Percentiles rank a stretch among this genome's conserved stretches.
These are phyloP conservation scores for Melampsora larici-populina DNA, from an alignment of 1,284 basidiomycete genomes.

Conservation along the genomic window DNA sequence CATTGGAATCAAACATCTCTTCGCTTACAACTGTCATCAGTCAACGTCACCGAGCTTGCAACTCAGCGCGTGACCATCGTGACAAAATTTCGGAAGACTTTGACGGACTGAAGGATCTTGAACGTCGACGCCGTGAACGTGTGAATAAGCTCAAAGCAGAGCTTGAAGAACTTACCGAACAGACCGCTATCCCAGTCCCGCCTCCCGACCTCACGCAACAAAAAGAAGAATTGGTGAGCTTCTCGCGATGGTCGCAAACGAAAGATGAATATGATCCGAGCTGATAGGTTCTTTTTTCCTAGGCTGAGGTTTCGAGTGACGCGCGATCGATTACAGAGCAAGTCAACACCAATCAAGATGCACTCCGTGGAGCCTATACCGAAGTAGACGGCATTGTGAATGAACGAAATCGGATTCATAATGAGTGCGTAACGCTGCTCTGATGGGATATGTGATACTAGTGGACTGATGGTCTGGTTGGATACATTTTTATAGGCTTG, in stretches of 20 bases:
- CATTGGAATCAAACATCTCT: conserved; percentile 1
- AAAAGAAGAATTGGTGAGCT: background rate
- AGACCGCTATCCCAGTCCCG: conserved; percentile 21
- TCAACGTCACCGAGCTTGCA: background rate
- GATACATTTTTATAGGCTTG: background rate
- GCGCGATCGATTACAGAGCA: no score
- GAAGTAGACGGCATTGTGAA: no score
- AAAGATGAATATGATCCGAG: no score
- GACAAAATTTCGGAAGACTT: conserved; percentile 26
- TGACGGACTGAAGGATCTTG: conserved; percentile 18
- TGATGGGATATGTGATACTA: no score
- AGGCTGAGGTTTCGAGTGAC: no score
- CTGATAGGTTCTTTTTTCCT: no score
- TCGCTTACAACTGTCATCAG: conserved; percentile 5
- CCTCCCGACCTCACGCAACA: conserved; percentile 15
- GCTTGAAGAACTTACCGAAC: conserved; percentile 15
- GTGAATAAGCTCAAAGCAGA: conserved; percentile 3
- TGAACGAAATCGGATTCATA: no score
- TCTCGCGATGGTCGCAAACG: no score
- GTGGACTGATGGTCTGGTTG: no score
- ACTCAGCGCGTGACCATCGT: background rate
- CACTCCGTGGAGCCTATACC: no score
- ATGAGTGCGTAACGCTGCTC: no score
- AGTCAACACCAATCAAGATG: no score
- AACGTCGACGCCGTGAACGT: conserved; percentile 20